Base-by-base conservation (phyloP, 2,329 filamentous ascomycete species). In the Penicillium brasilianum region DNA sequence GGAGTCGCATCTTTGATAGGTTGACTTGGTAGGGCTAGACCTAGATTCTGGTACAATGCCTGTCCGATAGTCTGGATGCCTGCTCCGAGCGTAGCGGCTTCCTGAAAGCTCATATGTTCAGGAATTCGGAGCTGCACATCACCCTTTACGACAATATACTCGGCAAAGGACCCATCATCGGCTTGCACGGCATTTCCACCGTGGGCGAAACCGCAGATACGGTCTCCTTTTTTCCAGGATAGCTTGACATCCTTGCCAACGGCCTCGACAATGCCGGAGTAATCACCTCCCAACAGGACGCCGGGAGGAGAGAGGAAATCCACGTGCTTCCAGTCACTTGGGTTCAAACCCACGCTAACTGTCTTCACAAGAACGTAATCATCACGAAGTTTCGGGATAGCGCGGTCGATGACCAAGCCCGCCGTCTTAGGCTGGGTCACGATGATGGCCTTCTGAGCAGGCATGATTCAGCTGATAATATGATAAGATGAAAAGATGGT, bases 251-350 rank as follows among this genome's bases (percentile, higher is more conserved):
- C 72, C 1, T 73, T 69, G 14, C 85, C 85, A 28, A 86, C 75
- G 25, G 79, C 78, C 55, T 83, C 80, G 28, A 88, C 82, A 1
- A 81, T 73, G 41, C 85, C 85, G n/a, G 82, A 73, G 65, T 80
- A 84, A 67, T 86, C 84, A 63, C 81, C 84, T 18, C 85, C 85
- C 7, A 80, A 70, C 9, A 82, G 70, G 3, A 76, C 69, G 9
- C 80, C 81, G 0, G 74, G 67, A 0, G 70, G 68, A 1, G 72
- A 67, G 14, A 74, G 58, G 37, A 20, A 64, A 7, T 76, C 73
- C 56, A 84, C 71, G 63, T 82, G 77, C 66, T 85, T 85, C 83
- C 82, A 86, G 71, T 87, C 85, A 0, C 82, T 84, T 1, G 84
- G 84, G 64, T 87, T 87, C 25, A 87, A 69, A 3, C 82, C 84